Conservation (phyloP, 768 basidiomycete species). For the Termitomyces titanicus region DNA sequence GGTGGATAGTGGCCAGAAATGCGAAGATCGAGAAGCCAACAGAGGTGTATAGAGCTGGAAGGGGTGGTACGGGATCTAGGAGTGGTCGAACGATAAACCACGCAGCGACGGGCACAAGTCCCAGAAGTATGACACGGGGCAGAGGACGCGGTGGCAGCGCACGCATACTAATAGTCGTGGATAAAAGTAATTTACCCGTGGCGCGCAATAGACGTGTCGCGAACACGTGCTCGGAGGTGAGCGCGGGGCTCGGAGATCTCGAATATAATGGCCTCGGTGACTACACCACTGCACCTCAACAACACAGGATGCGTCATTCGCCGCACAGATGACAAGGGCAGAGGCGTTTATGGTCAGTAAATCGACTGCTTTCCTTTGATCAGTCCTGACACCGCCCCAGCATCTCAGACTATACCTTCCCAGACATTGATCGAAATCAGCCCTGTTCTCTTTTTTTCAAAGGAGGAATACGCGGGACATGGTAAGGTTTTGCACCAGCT, state of each 20-base stretch:
- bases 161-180: conserved; percentile 14
- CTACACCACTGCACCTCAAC: conserved; percentile 36
- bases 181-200: background rate
- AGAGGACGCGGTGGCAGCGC: conserved; percentile 44
- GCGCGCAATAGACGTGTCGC: conserved; percentile 6
- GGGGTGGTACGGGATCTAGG: conserved; percentile 60
- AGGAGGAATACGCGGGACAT: conserved; percentile 66
- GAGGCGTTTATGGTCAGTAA: conserved; percentile 60
- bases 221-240: conserved; percentile 16
- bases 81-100: conserved; percentile 77
- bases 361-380: background rate
- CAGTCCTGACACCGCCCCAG: conserved; percentile 22
- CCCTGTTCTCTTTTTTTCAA: conserved; percentile 75
- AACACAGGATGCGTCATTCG: conserved; percentile 46
- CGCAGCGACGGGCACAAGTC: conserved; percentile 61
- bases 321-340: conserved; percentile 43
- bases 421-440: conserved; percentile 77
- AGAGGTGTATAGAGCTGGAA: conserved; percentile 74
- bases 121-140: conserved; percentile 46
- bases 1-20: conserved; percentile 67
- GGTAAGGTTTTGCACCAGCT: conserved; percentile 24
- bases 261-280: conserved; percentile 5
- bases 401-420: conserved; percentile 50
- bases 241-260: conserved; percentile 11
- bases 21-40: conserved; percentile 84